Percentiles rank a stretch among this genome's conserved stretches.
These are phyloP conservation scores for Pseudogymnoascus sp. DNA, from an alignment of 2,329 filamentous ascomycete genomes.

Conservation along the genomic window DNA sequence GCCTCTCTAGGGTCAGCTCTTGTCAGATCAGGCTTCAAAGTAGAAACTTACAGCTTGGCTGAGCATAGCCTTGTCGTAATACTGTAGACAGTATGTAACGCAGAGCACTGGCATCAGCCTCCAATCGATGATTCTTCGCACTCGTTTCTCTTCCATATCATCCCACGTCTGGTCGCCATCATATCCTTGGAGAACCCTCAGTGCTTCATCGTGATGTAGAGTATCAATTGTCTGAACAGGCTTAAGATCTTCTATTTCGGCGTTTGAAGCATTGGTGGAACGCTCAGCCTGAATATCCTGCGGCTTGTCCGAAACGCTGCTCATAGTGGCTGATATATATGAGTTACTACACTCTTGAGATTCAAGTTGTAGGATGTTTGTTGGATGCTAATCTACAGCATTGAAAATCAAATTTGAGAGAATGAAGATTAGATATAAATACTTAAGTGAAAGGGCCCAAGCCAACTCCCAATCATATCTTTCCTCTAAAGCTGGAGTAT, in stretches of 20 bases:
- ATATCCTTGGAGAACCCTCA: conserved; percentile 35
- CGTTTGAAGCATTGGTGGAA: neutral
- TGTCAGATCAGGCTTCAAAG: neutral
- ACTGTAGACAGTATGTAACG: conserved; percentile 38
- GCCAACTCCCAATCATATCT: neutral
- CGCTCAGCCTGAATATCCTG: neutral
- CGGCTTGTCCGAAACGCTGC: neutral
- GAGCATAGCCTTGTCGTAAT: conserved; percentile 46
- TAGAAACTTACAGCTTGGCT: conserved; percentile 38
- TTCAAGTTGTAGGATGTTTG: neutral
- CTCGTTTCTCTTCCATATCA: conserved; percentile 33
- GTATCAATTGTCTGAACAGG: conserved; percentile 22
- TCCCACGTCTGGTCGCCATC: conserved; percentile 36
- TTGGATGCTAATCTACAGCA: neutral
- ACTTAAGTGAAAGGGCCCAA: neutral
- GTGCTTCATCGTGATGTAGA: conserved; percentile 32
- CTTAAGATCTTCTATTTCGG: neutral
- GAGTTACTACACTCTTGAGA: neutral
- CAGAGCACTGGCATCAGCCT: conserved; percentile 39
- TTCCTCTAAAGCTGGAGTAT: neutral
- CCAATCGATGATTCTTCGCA: conserved; percentile 36
- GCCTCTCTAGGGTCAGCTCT: conserved; percentile 23
- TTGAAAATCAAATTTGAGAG: neutral
- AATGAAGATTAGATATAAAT: neutral
- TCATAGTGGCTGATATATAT: neutral